Percentiles rank a stretch among this genome's conserved stretches.
These are phyloP conservation scores for Tolypocladium amazonense DNA, from an alignment of 2,329 filamentous ascomycete genomes.

Conservation along the genomic window DNA sequence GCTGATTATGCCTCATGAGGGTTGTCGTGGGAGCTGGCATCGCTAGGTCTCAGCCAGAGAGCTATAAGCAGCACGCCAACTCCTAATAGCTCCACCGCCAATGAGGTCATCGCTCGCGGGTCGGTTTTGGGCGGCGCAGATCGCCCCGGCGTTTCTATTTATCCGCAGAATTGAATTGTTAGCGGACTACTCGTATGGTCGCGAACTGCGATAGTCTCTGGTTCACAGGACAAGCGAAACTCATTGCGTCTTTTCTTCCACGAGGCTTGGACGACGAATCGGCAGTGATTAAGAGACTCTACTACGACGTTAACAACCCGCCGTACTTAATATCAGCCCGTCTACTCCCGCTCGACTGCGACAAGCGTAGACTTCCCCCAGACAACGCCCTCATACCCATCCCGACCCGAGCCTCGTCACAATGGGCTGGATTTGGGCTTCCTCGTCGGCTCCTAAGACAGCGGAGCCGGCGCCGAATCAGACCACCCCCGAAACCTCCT, in stretches of 20 bases:
- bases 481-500: slow-evolving; percentile 9
- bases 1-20: slow-evolving; percentile 5
- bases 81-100: slow-evolving; percentile 1
- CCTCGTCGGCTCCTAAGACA: slow-evolving; percentile 21
- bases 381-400: not conserved
- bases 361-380: not conserved
- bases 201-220: no score
- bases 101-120: slow-evolving; percentile 9
- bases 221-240: not conserved
- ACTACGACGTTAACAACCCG: not conserved
- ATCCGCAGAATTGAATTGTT: slow-evolving; percentile 4
- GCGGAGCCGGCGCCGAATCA: slow-evolving; percentile 11
- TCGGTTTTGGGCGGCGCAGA: slow-evolving; percentile 2
- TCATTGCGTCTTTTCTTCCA: not conserved
- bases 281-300: not conserved
- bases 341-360: no score
- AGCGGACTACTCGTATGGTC: no score
- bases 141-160: slow-evolving; percentile 18
- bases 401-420: slow-evolving; percentile 5
- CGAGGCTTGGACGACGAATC: not conserved
- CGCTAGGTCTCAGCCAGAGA: not conserved
- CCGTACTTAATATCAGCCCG: no score
- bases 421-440: slow-evolving; percentile 56
- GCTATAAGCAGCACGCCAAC: not conserved
- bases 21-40: not conserved